Conservation (phyloP, 805 yeast genomes). For the Candida parachauliodes region DNA sequence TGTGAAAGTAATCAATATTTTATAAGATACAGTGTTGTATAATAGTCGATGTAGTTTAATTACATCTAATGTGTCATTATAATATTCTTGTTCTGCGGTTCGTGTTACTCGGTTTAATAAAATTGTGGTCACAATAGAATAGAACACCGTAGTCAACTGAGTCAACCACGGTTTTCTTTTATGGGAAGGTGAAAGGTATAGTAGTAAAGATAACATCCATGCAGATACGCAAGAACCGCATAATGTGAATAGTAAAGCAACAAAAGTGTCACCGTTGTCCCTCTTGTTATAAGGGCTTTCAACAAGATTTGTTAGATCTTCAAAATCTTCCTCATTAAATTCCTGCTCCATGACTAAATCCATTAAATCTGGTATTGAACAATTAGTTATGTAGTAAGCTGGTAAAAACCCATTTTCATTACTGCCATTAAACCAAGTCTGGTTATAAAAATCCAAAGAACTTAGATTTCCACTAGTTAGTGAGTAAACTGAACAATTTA, state of each 20-base stretch:
- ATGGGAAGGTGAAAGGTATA: constrained; percentile 46
- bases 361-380: constrained; percentile 29
- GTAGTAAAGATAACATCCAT: constrained; percentile 66
- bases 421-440: constrained; percentile 12
- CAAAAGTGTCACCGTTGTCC: constrained; percentile 40
- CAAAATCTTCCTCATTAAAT: not conserved
- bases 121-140: constrained; percentile 52
- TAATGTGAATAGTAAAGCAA: constrained; percentile 48
- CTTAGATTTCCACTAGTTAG: constrained; percentile 30
- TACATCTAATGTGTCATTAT: constrained; percentile 51
- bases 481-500: constrained; percentile 38
- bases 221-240: constrained; percentile 56
- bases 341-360: constrained; percentile 7
- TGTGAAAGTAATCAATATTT: constrained; percentile 39
- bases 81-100: constrained; percentile 49
- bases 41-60: constrained; percentile 35
- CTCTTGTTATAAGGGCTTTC: constrained; percentile 22
- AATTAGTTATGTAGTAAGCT: constrained; percentile 47
- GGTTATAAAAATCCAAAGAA: constrained; percentile 16
- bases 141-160: constrained; percentile 53
- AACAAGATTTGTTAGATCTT: not conserved
- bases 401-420: constrained; percentile 22
- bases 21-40: constrained; percentile 32
- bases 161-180: constrained; percentile 58
- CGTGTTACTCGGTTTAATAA: constrained; percentile 44